A percentile compares a stretch with the other conserved stretches of the same genome.
These are phyloP conservation scores for Saccharomycopsis fermentans DNA, from an alignment of 805 yeast genomes.

Conservation along the genomic window DNA sequence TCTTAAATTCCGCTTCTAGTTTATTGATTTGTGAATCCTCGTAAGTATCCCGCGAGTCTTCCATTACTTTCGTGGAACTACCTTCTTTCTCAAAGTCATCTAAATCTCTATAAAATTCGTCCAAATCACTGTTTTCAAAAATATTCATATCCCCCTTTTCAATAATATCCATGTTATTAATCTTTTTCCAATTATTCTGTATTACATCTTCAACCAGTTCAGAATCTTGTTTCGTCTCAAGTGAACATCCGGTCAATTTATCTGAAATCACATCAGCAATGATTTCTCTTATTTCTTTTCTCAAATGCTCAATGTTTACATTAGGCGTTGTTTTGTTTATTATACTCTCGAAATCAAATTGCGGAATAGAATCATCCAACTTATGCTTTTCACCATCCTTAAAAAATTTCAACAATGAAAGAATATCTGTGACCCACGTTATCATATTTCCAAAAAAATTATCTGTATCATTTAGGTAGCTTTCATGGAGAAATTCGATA, in stretches of 20 bases:
- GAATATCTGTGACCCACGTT: conserved; percentile 61
- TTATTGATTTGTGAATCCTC: not conserved
- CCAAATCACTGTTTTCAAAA: conserved; percentile 6
- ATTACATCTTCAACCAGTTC: conserved; percentile 23
- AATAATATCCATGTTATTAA: conserved; percentile 33
- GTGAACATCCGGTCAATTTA: not conserved
- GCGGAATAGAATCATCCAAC: not conserved
- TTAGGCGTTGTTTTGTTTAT: conserved; percentile 15
- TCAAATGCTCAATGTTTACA: conserved; percentile 24
- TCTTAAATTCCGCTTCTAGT: conserved; percentile 1
- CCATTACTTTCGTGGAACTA: not conserved
- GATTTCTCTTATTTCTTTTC: conserved; percentile 31
- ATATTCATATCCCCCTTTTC: conserved; percentile 31
- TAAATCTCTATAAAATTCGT: conserved; percentile 10
- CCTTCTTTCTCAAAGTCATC: conserved; percentile 5
- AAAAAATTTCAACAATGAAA: conserved; percentile 55
- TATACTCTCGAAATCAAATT: conserved; percentile 7
- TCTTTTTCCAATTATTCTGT: conserved; percentile 34
- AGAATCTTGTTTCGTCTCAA: not conserved
- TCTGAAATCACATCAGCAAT: conserved; percentile 25
- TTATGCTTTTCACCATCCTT: conserved; percentile 23
- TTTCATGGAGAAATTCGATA: conserved; percentile 67
- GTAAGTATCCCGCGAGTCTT: not conserved
- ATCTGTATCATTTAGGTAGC: conserved; percentile 68
- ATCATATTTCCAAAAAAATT: conserved; percentile 64